Conservation (phyloP, 768 basidiomycete genomes). For the Kwoniella bestiolae region DNA sequence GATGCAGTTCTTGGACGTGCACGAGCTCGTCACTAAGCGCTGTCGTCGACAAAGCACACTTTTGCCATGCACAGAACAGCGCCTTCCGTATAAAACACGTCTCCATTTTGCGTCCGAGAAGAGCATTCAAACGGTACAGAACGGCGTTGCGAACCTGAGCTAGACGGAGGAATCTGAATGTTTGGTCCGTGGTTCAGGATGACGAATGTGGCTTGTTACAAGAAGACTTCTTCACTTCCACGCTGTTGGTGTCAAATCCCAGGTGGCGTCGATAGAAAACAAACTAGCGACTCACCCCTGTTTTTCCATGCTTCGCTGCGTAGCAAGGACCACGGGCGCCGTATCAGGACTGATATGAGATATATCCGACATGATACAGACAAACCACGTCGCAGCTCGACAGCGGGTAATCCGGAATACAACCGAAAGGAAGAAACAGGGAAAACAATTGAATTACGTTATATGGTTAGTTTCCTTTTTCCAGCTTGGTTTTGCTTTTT, state of each 20-base stretch:
- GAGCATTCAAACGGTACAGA: too few relatives aligned
- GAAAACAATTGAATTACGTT: background rate
- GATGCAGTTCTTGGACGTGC: too few relatives aligned
- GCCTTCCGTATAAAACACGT: too few relatives aligned
- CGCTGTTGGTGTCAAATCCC: background rate
- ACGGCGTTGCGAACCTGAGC: background rate
- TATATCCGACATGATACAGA: too few relatives aligned
- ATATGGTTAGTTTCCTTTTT: background rate
- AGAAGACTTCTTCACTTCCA: background rate
- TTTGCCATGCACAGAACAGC: too few relatives aligned
- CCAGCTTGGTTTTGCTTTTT: background rate
- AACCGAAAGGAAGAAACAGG: background rate
- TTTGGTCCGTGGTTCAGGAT: background rate
- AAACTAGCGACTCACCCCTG: background rate
- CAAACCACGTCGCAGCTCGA: too few relatives aligned
- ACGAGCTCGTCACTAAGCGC: too few relatives aligned
- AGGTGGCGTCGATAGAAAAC: background rate
- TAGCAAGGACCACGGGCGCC: too few relatives aligned
- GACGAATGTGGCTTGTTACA: background rate
- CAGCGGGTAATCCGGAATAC: background rate
- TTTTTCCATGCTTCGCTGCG: too few relatives aligned
- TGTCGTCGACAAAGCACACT: too few relatives aligned
- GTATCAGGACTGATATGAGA: too few relatives aligned
- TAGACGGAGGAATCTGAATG: background rate
- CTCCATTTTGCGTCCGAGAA: background rate